Percentiles rank a stretch among this genome's conserved stretches.
phyloP scores from a whole-genome alignment of 306 rosid genomes.

The Cotoneaster glaucophyllus region DNA sequence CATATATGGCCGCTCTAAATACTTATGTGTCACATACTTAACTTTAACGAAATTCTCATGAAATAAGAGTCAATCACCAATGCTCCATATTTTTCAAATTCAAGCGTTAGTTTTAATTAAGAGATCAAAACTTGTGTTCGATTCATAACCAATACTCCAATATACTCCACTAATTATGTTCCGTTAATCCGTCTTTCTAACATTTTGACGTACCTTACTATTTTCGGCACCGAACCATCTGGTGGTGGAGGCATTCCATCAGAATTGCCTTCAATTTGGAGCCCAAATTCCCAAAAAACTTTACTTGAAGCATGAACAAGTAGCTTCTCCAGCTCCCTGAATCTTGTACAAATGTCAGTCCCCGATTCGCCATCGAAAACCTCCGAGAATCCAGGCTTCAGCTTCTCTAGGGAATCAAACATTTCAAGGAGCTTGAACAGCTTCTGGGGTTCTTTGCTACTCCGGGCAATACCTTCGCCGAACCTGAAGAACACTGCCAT shows the following conservation, averaged over 20 bases:
- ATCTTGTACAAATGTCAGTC: slow-evolving; percentile 45
- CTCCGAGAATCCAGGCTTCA: slow-evolving; percentile 36
- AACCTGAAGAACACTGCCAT: slow-evolving; percentile 86
- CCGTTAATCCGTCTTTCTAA: neutral
- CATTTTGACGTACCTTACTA: slow-evolving; percentile 34
- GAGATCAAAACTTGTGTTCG: no score
- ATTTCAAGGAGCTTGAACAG: slow-evolving; percentile 77
- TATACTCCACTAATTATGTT: no score
- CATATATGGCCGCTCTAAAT: no score
- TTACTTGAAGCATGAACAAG: slow-evolving; percentile 69
- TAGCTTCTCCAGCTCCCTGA: slow-evolving; percentile 72
- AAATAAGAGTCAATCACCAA: no score
- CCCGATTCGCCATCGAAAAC: slow-evolving; percentile 68
- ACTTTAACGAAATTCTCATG: no score
- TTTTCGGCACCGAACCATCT: slow-evolving; percentile 77
- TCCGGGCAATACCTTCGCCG: slow-evolving; percentile 74
- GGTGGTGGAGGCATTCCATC: slow-evolving; percentile 64
- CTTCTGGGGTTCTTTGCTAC: slow-evolving; percentile 87
- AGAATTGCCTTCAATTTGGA: slow-evolving; percentile 65
- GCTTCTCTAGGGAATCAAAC: slow-evolving; percentile 60
- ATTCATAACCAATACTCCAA: no score
- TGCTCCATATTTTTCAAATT: no score
- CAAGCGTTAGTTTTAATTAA: no score
- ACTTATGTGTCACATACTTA: no score
- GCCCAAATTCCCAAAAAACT: slow-evolving; percentile 81